Conservation (phyloP, 148 eudicot species). For the Camellia lanceoleosa region DNA sequence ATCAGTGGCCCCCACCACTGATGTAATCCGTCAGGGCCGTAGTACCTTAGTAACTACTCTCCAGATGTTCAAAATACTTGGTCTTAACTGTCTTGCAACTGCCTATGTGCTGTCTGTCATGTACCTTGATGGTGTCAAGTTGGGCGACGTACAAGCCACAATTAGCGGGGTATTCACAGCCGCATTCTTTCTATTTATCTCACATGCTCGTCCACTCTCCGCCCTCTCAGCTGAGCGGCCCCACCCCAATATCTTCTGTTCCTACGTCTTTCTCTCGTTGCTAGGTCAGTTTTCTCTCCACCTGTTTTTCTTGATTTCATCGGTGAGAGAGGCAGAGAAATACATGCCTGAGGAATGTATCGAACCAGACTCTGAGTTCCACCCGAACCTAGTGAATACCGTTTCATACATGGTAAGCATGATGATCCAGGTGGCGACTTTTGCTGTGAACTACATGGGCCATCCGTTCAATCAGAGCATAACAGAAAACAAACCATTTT, state of each 20-base stretch:
- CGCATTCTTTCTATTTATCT: constrained; percentile 87
- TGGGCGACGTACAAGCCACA: constrained; percentile 92
- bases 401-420: constrained; percentile 89
- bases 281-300: constrained; percentile 84
- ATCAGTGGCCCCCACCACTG: constrained; percentile 76
- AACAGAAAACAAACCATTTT: constrained; percentile 73
- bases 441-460: constrained; percentile 97
- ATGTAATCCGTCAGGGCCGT: constrained; percentile 88
- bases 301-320: constrained; percentile 60
- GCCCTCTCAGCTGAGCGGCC: constrained; percentile 75
- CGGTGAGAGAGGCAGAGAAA: constrained; percentile 92
- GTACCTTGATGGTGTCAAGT: constrained; percentile 89
- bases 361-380: constrained; percentile 87
- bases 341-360: constrained; percentile 98
- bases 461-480: constrained; percentile 96
- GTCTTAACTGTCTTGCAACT: constrained; percentile 91
- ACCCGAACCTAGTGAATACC: constrained; percentile 84
- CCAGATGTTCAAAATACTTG: constrained; percentile 95
- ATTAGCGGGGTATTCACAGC: constrained; percentile 92
- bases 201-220: constrained; percentile 83
- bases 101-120: constrained; percentile 93
- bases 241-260: constrained; percentile 83
- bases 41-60: constrained; percentile 95
- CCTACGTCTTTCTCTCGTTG: constrained; percentile 73
- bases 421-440: constrained; percentile 98